Evolutionary conservation across 495 filamentous ascomycete genomes (phyloP), one percentile per base, ranked within the genome.

Genomic region (Rusavskia elegans): DNA sequence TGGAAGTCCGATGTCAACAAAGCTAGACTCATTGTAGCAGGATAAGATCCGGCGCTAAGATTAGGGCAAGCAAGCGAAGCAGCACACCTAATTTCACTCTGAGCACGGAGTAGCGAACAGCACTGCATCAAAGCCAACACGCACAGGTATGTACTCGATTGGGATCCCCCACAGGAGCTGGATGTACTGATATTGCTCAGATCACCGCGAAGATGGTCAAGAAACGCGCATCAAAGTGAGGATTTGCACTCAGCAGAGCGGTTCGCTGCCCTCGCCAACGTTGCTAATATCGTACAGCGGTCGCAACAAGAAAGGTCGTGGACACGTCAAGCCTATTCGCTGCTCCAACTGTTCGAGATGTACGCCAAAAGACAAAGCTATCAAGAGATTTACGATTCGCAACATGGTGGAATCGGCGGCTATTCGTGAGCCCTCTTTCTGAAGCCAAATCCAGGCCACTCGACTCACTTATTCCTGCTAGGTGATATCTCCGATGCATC

Each of bases 331-430:
- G 82, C 92, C 92, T 59, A 95, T 99, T 73, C 85, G 92, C 65
- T 99, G 92, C 86, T 94, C 87, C 77, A 99, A 99, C 85, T 99
- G 92, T 84, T 93, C 89, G 68, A 82, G 92, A 79, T 99, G 92
- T 84, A 92, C 85, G 39, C 92, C 92, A 67, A 99, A 99, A 83
- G 92, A 99, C 69, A 99, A 99, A 83, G 93, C 92, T 63, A 97
- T 99, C 79, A 99, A 99, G 89, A 81, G 92, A 74, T 99, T 99
- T 80, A 99, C 92, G 71, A 97, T 99, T 82, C 83, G 92, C 71
- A 98, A 98, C 82, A 98, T 98, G 93, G 92, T 99, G 59, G 92
- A 99, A 77, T 94, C 88, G 56, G 92, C 92, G 61, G 92, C 92
- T 68, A 96, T 99, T 72, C 92, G 93, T 98, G 89, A 71, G 89